These are phyloP conservation scores for Colletotrichum lupini DNA, from an alignment of 2,329 filamentous ascomycete species.

Conservation along the genomic window DNA sequence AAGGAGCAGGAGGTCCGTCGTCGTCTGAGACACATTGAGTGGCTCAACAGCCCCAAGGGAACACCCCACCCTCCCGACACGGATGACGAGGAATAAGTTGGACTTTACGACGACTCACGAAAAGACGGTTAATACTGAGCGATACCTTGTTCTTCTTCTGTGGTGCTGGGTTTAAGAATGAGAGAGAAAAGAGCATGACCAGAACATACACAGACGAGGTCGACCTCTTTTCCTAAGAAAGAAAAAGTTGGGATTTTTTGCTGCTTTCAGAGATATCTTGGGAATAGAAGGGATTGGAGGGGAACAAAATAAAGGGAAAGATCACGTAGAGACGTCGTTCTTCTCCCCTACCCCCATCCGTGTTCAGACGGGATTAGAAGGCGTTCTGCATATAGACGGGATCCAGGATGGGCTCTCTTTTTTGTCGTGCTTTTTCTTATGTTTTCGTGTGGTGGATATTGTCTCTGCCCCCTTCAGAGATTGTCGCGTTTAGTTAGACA, in stretches of 20 bases:
- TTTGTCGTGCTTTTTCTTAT: neutral
- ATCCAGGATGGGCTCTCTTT: conserved; percentile 14
- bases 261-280: conserved; percentile 14
- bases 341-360: neutral
- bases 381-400: conserved; percentile 34
- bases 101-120: conserved; percentile 14
- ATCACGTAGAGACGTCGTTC: neutral
- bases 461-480: neutral
- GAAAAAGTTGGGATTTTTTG: conserved; percentile 10
- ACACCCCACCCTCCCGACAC: conserved; percentile 82
- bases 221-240: neutral
- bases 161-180: conserved; percentile 10
- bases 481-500: neutral
- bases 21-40: conserved; percentile 85
- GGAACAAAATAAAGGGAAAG: too few relatives aligned
- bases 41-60: conserved; percentile 87
- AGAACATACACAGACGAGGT: neutral
- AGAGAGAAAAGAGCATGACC: conserved; percentile 5
- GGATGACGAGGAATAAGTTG: conserved; percentile 73
- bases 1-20: conserved; percentile 93
- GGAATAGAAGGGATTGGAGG: neutral
- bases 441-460: neutral
- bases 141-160: conserved; percentile 10
- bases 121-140: conserved; percentile 26
- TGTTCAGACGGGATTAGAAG: conserved; percentile 24